Evolutionary conservation across 805 yeast genomes (phyloP).

Genomic region (Groenewaldozyma salmanticensis): DNA sequence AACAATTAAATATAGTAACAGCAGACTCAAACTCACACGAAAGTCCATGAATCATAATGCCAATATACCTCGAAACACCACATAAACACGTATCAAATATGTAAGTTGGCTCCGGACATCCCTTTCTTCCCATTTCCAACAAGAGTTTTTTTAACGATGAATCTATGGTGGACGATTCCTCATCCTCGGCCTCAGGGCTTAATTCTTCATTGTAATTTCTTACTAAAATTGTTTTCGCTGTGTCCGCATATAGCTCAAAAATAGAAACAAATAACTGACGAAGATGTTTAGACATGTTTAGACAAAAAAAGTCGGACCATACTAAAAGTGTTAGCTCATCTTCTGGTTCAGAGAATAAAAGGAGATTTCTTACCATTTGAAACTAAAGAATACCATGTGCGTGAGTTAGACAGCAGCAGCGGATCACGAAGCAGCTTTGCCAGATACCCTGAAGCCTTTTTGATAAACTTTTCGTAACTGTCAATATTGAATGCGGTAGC

Average conservation of each 20-base stretch:
- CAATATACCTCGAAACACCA: neutral
- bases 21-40: neutral
- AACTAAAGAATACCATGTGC: neutral
- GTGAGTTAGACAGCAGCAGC: neutral
- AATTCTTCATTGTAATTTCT: no score
- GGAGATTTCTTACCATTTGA: slow-evolving; percentile 1
- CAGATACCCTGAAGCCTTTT: neutral
- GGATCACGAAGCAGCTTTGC: neutral
- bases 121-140: neutral
- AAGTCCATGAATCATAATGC: no score
- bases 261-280: no score
- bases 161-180: neutral
- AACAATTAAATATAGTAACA: neutral
- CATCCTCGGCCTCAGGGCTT: neutral
- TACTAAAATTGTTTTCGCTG: neutral
- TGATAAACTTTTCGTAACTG: slow-evolving; percentile 1
- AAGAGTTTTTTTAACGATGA: neutral
- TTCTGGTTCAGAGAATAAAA: no score
- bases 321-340: neutral
- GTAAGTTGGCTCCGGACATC: neutral
- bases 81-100: neutral
- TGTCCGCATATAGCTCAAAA: neutral
- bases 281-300: neutral
- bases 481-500: neutral
- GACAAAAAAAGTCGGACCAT: neutral